Percentiles rank a stretch among this genome's conserved stretches.
These are phyloP conservation scores for Arachis hypogaea DNA, from an alignment of 306 rosid species.

Conservation along the genomic window DNA sequence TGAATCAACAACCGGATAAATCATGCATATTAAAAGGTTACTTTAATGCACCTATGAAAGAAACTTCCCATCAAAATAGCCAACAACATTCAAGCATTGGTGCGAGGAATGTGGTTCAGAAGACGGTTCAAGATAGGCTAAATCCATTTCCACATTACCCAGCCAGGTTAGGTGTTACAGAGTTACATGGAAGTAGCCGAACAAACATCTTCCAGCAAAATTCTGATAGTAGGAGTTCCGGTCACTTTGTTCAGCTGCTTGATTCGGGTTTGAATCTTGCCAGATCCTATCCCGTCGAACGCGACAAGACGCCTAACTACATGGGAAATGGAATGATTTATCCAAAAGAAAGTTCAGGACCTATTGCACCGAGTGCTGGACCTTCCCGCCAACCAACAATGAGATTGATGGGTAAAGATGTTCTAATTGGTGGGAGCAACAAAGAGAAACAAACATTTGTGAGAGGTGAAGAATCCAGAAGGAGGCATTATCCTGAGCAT, in stretches of 20 bases:
- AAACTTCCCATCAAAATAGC: slow-evolving; percentile 34
- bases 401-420: slow-evolving; percentile 90
- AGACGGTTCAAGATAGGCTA: slow-evolving; percentile 45
- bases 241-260: slow-evolving; percentile 39
- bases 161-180: slow-evolving; percentile 60
- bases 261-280: slow-evolving; percentile 48
- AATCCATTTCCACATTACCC: slow-evolving; percentile 55
- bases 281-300: slow-evolving; percentile 47
- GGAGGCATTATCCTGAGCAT: slow-evolving; percentile 46
- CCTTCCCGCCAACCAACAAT: slow-evolving; percentile 62
- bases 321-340: slow-evolving; percentile 41
- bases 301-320: slow-evolving; percentile 45
- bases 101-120: slow-evolving; percentile 46
- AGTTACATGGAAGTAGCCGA: slow-evolving; percentile 48
- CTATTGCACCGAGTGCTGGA: slow-evolving; percentile 16
- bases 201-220: slow-evolving; percentile 48
- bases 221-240: slow-evolving; percentile 50
- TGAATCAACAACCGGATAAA: slow-evolving; percentile 48
- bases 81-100: slow-evolving; percentile 45
- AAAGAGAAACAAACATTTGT: slow-evolving; percentile 49
- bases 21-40: slow-evolving; percentile 43
- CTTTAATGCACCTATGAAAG: slow-evolving; percentile 45
- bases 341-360: slow-evolving; percentile 49
- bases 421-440: slow-evolving; percentile 67
- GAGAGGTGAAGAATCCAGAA: slow-evolving; percentile 51